Evolutionary conservation across 768 basidiomycete genomes (phyloP).

Genomic region (Boletus insuetus): DNA sequence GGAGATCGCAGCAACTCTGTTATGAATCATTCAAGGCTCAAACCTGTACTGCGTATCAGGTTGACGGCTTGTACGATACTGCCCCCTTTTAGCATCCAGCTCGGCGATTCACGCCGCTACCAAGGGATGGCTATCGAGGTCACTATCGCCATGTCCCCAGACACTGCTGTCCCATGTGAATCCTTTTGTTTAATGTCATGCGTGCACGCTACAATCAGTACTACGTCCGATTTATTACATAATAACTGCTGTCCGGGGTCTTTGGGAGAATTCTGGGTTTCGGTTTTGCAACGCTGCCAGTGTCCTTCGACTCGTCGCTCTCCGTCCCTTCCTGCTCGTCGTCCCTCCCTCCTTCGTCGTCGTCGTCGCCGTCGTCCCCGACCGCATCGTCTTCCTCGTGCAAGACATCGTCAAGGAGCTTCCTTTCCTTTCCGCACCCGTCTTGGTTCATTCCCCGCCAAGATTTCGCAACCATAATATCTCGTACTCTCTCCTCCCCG

Average conservation of each 20-base stretch:
- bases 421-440: conserved; percentile 29
- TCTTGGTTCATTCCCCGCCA: conserved; percentile 10
- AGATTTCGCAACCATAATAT: conserved; percentile 27
- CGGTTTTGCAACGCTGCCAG: conserved; percentile 34
- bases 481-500: conserved; percentile 17
- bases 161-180: conserved; percentile 5
- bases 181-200: no score
- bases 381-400: conserved; percentile 24
- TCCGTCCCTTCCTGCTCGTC: conserved; percentile 30
- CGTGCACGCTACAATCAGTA: no score
- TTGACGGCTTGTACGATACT: no score
- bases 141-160: conserved; percentile 3
- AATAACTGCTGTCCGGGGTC: conserved; percentile 26
- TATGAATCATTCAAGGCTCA: no score
- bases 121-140: no score
- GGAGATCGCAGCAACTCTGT: no score
- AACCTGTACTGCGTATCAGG: no score
- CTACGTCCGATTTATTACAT: conserved; percentile 6
- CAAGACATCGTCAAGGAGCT: conserved; percentile 18
- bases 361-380: conserved; percentile 19
- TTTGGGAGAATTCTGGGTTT: conserved; percentile 35
- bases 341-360: conserved; percentile 25
- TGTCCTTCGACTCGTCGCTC: conserved; percentile 32
- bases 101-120: conserved; percentile 3
- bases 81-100: no score